phyloP scores from a whole-genome alignment of 2,329 filamentous ascomycete species.

The Cordyceps javanica region DNA sequence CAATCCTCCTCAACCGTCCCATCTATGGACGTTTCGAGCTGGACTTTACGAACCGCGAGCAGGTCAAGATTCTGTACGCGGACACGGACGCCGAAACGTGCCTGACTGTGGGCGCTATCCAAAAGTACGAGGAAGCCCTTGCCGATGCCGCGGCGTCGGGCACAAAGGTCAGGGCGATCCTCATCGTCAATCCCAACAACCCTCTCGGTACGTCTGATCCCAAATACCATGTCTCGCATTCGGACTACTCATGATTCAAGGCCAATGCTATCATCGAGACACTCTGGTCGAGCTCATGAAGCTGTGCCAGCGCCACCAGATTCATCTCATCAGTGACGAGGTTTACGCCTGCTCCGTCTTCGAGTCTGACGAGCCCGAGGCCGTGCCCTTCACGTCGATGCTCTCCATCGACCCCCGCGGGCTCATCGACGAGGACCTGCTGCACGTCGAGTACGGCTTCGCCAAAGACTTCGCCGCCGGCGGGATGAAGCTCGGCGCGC shows the following conservation, averaged over 20 bases:
- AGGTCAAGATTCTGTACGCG: slow-evolving; percentile 38
- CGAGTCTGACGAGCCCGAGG: slow-evolving; percentile 25
- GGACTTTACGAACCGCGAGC: slow-evolving; percentile 39
- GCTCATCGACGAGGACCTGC: slow-evolving; percentile 39
- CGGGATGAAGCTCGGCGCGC: slow-evolving; percentile 43
- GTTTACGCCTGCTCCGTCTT: slow-evolving; percentile 51
- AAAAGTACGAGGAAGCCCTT: slow-evolving; percentile 38
- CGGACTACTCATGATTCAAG: slow-evolving; percentile 13
- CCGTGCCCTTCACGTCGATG: slow-evolving; percentile 39
- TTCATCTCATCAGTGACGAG: slow-evolving; percentile 54
- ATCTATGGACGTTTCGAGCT: slow-evolving; percentile 44
- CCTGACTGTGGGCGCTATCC: slow-evolving; percentile 38
- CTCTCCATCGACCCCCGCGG: slow-evolving; percentile 37
- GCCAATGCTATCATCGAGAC: slow-evolving; percentile 37
- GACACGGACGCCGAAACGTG: slow-evolving; percentile 35
- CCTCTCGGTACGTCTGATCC: slow-evolving; percentile 34
- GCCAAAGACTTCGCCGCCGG: slow-evolving; percentile 47
- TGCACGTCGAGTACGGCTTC: slow-evolving; percentile 45
- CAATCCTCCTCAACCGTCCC: slow-evolving; percentile 33
- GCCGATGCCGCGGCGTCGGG: slow-evolving; percentile 29
- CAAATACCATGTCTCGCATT: no score
- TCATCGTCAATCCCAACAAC: slow-evolving; percentile 49
- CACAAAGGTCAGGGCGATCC: slow-evolving; percentile 36
- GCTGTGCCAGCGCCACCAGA: slow-evolving; percentile 41
- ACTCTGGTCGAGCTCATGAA: slow-evolving; percentile 38